Percentiles rank a stretch among this genome's conserved stretches.
These are phyloP conservation scores for Candida ulmi DNA, from an alignment of 805 yeast genomes.

Conservation along the genomic window DNA sequence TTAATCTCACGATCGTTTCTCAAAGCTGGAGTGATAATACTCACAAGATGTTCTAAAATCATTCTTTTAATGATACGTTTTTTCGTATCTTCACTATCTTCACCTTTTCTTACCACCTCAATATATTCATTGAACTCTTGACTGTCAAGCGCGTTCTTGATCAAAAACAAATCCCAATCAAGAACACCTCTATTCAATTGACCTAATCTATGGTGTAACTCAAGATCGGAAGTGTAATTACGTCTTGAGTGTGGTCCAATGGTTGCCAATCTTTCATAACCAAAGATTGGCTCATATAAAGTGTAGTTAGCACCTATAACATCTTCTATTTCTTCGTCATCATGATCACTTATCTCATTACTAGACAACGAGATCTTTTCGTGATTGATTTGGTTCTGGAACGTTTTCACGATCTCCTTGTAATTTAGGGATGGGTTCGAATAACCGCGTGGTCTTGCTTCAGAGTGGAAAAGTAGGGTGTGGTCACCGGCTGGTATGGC, in stretches of 20 bases:
- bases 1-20: neutral
- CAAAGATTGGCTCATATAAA: neutral
- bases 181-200: neutral
- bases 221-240: neutral
- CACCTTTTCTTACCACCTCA: neutral
- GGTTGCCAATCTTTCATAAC: neutral
- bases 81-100: neutral
- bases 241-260: neutral
- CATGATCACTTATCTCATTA: too few species aligned
- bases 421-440: neutral
- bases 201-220: neutral
- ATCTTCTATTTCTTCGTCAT: too few species aligned
- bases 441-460: neutral
- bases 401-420: neutral
- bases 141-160: neutral
- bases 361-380: neutral
- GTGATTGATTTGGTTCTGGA: neutral
- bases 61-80: slow-evolving; percentile 1
- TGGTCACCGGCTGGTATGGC: too few species aligned
- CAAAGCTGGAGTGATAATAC: neutral
- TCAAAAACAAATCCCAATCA: slow-evolving; percentile 1
- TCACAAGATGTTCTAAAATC: slow-evolving; percentile 2
- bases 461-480: neutral
- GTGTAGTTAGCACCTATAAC: neutral
- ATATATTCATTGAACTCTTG: slow-evolving; percentile 1